Evolutionary conservation across 306 rosid genomes (phyloP), one percentile per base, ranked within the genome.

Genomic region (Gillenia trifoliata): DNA sequence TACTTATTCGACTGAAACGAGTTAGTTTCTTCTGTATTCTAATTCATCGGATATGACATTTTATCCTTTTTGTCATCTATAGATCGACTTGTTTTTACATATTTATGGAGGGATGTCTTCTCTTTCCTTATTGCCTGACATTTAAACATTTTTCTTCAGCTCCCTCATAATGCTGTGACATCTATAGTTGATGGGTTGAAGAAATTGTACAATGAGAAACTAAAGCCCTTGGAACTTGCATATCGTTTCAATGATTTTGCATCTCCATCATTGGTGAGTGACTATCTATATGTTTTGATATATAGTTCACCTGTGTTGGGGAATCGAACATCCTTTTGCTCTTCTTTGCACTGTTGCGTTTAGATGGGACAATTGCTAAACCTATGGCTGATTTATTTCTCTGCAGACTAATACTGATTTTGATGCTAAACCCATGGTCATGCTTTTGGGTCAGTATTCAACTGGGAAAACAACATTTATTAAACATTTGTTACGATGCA

Each of bases 361-460:
- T 23, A 3, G 63, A 73, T 38, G n/a, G 22, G 30, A 59, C 20
- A 72, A 67, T 34, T 79, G 31, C 41, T 71, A 81, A 83, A 33
- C 62, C 17, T 20, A 47, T 15, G 25, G 38, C 67, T 68, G 29
- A 31, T 71, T 50, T 36, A 4, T 86, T 71, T 70, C 52, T 60
- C 81, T 79, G 83, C 85, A 94, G 97, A 83, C 89, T 26, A 80
- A 71, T 75, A 90, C 92, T 78, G 96, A 90, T 68, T 92, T 94
- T 85, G 99, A 94, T 85, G 95, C 99, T n/a, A 94, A 94, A 80
- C 99, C 99, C 28, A 92, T 94, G 97, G 88, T 94, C 66, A 92
- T 92, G 97, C 93, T 94, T 79, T 88, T 92, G 83, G 97, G 99
- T 68, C 99, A 94, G 77, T 94, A 94, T 84, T 94, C 99, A 54